These are phyloP conservation scores for Arthrinium phaeospermum DNA, from an alignment of 2,329 filamentous ascomycete genomes.

Conservation along the genomic window DNA sequence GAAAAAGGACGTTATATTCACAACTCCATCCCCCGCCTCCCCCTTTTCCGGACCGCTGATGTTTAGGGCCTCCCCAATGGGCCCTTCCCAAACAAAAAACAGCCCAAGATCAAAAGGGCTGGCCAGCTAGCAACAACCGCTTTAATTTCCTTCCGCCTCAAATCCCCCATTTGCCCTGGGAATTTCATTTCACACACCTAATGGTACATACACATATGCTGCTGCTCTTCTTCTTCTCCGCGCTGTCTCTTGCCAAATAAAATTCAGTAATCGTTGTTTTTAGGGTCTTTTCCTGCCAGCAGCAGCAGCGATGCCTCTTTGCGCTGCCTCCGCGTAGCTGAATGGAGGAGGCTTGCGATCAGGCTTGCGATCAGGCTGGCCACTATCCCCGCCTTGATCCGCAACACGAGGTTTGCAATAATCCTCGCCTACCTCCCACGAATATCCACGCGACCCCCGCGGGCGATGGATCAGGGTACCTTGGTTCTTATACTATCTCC, in stretches of 20 bases:
- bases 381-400: too few species aligned
- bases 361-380: too few species aligned
- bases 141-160: background rate
- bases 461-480: background rate
- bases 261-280: background rate
- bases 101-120: background rate
- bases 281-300: background rate
- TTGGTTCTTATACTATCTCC: background rate
- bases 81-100: background rate
- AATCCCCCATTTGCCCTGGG: slow-evolving; percentile 7
- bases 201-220: slow-evolving; percentile 20
- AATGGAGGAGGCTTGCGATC: too few species aligned
- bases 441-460: too few species aligned
- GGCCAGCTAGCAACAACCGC: slow-evolving; percentile 19
- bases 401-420: too few species aligned
- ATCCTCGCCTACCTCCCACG: too few species aligned
- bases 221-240: background rate
- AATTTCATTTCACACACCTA: slow-evolving; percentile 22
- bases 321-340: too few species aligned
- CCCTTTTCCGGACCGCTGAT: background rate
- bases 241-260: background rate
- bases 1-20: slow-evolving; percentile 21
- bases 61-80: background rate
- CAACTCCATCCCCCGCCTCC: background rate
- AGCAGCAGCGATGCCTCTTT: too few species aligned